phyloP scores from a whole-genome alignment of 208 protist species.

The Leishmania martiniquensis region DNA sequence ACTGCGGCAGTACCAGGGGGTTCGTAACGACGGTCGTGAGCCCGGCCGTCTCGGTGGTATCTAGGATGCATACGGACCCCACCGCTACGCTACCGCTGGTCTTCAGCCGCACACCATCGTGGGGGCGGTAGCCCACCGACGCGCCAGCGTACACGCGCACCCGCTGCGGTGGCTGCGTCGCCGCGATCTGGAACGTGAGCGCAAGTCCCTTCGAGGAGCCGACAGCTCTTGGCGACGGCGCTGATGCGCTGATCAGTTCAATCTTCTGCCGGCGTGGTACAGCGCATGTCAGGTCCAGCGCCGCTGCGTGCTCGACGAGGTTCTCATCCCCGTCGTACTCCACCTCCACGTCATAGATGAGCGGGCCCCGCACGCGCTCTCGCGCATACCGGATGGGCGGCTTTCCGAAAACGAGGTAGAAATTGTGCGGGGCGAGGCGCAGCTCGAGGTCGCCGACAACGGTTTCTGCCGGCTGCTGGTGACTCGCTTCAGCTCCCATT shows the following conservation, averaged over 20 bases:
- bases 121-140: conserved; percentile 11
- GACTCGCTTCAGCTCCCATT: conserved; percentile 26
- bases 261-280: conserved; percentile 27
- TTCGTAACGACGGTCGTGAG: conserved; percentile 17
- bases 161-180: conserved; percentile 11
- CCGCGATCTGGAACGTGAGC: conserved; percentile 21
- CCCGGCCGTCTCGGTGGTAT: conserved; percentile 3
- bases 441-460: conserved; percentile 25
- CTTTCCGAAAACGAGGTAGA: conserved; percentile 69
- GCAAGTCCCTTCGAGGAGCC: conserved; percentile 14
- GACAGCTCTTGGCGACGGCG: background rate
- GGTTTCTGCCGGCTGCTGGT: background rate
- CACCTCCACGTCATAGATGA: conserved; percentile 63
- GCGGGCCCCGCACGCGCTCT: conserved; percentile 40
- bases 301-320: conserved; percentile 49
- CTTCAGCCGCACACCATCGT: conserved; percentile 18
- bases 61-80: conserved; percentile 12
- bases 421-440: conserved; percentile 40
- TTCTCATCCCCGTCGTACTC: conserved; percentile 50
- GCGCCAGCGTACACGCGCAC: conserved; percentile 26
- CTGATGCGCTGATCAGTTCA: conserved; percentile 9
- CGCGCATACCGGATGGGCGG: conserved; percentile 56
- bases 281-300: conserved; percentile 38
- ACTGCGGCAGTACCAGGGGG: conserved; percentile 12
- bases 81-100: conserved; percentile 1